Evolutionary conservation across 768 basidiomycete species (phyloP).

Genomic region (Strobilomyces confusus): DNA sequence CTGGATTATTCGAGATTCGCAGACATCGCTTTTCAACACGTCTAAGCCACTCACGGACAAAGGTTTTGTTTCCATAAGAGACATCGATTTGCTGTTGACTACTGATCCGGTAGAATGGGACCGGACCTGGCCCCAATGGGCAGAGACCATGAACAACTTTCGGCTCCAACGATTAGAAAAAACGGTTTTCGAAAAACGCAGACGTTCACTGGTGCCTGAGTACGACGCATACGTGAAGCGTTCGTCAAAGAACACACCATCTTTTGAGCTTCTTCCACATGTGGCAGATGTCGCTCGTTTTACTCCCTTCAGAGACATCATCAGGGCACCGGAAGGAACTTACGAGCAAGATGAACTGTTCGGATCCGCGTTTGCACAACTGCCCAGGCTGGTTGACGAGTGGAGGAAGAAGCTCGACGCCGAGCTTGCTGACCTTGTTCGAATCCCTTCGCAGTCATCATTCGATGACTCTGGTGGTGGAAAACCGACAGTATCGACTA

Average conservation of each 20-base stretch:
- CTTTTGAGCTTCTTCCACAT: conserved; percentile 8
- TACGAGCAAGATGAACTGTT: not conserved
- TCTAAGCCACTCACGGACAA: conserved; percentile 3
- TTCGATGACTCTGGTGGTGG: not conserved
- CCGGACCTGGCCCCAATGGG: not conserved
- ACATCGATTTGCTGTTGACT: not conserved
- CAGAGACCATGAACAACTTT: not conserved
- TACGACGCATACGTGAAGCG: not conserved
- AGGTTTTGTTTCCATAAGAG: not conserved
- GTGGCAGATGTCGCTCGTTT: conserved; percentile 5
- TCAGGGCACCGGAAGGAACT: not conserved
- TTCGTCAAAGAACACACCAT: not conserved
- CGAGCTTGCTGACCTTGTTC: not conserved
- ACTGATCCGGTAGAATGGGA: not conserved
- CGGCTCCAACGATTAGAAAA: not conserved
- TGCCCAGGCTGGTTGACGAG: not conserved
- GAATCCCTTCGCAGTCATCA: not conserved
- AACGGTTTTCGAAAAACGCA: not conserved
- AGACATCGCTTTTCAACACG: not conserved
- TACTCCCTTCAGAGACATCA: conserved; percentile 5
- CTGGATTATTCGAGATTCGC: not conserved
- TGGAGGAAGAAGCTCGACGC: not conserved
- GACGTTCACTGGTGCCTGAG: not conserved
- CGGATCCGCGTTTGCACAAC: not conserved
- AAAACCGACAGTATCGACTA: no score